These are phyloP conservation scores for Poa annua DNA, from an alignment of 176 grass and related monocot genomes.

Conservation along the genomic window DNA sequence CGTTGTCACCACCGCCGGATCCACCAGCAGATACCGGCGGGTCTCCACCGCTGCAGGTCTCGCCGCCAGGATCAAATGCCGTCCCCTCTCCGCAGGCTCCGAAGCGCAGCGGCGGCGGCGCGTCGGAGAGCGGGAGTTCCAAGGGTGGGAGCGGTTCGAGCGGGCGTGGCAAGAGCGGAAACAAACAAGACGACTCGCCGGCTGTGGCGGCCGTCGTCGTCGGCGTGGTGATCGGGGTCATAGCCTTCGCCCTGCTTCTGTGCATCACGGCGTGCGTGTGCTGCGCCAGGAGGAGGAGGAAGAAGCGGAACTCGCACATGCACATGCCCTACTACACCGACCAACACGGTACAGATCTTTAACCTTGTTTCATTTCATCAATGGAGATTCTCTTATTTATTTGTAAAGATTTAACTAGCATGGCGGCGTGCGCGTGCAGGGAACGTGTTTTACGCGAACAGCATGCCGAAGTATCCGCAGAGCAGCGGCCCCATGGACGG, in stretches of 20 bases:
- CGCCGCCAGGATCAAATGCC: conserved; percentile 17
- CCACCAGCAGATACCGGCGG: neutral
- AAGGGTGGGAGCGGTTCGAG: conserved; percentile 23
- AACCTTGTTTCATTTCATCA: no score
- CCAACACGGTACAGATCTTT: conserved; percentile 41
- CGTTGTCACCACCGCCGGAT: conserved; percentile 32
- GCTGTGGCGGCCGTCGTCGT: neutral
- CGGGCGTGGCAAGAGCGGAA: conserved; percentile 24
- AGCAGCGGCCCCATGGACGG: conserved; percentile 40
- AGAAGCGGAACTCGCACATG: conserved; percentile 37
- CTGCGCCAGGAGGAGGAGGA: conserved; percentile 60
- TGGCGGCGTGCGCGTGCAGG: conserved; percentile 25
- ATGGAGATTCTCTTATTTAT: no score
- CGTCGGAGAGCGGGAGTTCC: conserved; percentile 14
- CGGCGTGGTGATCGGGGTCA: conserved; percentile 51
- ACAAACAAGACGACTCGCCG: neutral
- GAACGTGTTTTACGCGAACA: conserved; percentile 62
- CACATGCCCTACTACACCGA: conserved; percentile 58
- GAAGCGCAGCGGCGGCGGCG: conserved; percentile 21
- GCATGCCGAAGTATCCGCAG: conserved; percentile 58
- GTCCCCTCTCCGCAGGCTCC: conserved; percentile 21
- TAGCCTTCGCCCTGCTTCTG: conserved; percentile 48
- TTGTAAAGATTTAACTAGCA: neutral
- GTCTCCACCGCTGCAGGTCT: neutral
- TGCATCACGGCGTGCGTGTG: conserved; percentile 50